Base-by-base conservation (phyloP, 129 eudicot species). In the Apium graveolens region DNA sequence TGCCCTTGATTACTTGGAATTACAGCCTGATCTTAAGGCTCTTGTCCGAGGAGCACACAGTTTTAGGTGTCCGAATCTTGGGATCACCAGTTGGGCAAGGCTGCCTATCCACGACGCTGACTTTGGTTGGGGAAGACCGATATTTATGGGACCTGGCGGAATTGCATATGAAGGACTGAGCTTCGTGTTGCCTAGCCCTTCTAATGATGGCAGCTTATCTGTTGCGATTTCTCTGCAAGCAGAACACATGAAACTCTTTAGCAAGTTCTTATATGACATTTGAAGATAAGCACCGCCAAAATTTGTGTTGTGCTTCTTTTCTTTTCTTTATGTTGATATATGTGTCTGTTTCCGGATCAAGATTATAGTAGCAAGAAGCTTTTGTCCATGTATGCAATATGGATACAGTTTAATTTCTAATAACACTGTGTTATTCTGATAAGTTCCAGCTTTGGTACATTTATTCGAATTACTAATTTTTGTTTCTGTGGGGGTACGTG, bases 21-120 rank as follows among this genome's bases (percentile, higher is more conserved):
- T 92, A 39, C 91, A 90, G 82, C 87, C 91, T 34, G 90, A 90
- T 74, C 68, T 87, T 32, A 86, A 87, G 86, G 86, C 87, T 31
- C 88, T 89, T 13, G 89, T 87, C 45, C 92, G 97, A n/a, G 95
- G 94, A 20, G 93, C 89, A 0, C 90, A 89, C 45, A 89, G 92
- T 11, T 86, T 87, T 66, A 81, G 81, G 80, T 87, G 94, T 82
- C 95, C 97, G 14, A 91, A 91, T 73, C 89, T 91, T 17, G 91
- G 92, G 70, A 89, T 91, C 12, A 89, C 93, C 1, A 89, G 90
- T 39, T 87, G 97, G 97, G 88, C 81, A 18, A 86, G 92, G 84
- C 80, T 91, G 60, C 97, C 97, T n/a, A 87, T 89, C 70, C 93
- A 91, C 35, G 97, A 91, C 5, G 91, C 93, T 0, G 93, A 91